Conservation (phyloP, 345 rosid genomes). For the Physaria fendleri region DNA sequence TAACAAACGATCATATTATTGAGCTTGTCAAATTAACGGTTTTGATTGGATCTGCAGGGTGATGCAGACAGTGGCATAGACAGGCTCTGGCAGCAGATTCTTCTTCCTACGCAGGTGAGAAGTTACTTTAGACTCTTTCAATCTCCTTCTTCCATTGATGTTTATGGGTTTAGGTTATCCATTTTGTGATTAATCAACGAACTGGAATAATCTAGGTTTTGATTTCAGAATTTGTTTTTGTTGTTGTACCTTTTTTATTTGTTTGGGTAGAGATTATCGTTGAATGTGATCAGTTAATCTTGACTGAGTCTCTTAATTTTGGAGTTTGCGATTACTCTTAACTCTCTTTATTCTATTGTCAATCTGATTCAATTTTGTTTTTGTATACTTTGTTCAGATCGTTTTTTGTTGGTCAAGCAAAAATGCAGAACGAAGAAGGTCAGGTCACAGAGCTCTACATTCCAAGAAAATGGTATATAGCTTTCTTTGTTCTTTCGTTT, state of each 20-base stretch:
- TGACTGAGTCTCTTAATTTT: not conserved
- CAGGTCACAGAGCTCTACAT: slow-evolving; percentile 77
- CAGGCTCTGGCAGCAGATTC: slow-evolving; percentile 50
- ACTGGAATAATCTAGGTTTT: not conserved
- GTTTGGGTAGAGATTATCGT: not conserved
- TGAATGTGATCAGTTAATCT: not conserved
- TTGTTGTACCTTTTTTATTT: not conserved
- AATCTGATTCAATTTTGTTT: not conserved
- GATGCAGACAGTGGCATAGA: slow-evolving; percentile 67
- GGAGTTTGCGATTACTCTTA: not conserved
- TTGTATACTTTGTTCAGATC: not conserved
- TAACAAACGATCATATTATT: not conserved
- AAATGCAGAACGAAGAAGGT: slow-evolving; percentile 98
- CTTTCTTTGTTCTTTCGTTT: not conserved
- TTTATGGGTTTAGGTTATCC: not conserved
- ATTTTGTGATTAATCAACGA: not conserved
- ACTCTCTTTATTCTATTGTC: not conserved
- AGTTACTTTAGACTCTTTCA: not conserved
- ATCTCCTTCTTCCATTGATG: not conserved
- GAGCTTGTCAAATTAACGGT: too few species aligned
- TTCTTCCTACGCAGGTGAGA: slow-evolving; percentile 13
- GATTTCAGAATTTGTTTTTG: not conserved
- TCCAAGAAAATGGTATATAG: slow-evolving; percentile 76
- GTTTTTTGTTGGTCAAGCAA: not conserved
- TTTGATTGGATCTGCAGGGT: slow-evolving; percentile 38